Base-by-base conservation (phyloP, 805 yeast species). In the Candida coleopterorum region DNA sequence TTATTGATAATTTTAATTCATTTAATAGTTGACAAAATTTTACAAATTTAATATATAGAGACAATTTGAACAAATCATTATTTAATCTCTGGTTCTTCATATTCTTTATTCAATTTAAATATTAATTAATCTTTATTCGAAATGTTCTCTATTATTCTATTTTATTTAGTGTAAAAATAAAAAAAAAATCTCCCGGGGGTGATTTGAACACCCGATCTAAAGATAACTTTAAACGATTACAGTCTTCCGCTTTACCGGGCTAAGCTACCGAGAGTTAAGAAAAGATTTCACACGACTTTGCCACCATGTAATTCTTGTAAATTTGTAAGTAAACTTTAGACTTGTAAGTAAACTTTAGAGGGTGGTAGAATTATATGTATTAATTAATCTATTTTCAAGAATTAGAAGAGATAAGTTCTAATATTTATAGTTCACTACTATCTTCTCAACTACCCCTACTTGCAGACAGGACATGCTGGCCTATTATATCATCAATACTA, bases 241-340 rank as follows among this genome's bases (percentile, higher is more conserved):
- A 64, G 71, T 64, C 71, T 65, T 67, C 68, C 70, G 70, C 68
- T 66, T 64, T 63, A 68, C 70, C 71, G 62, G 62, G 62, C 70
- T 65, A 62, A 67, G 70, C 70, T 66, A 64, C 68, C 69, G 57
- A 52, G 70, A 62, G 70, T 35, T 23, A 23, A 22, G 24, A 22
- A 10, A 22, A 10, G 5, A 24, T 10, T 8, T 9, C 28, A 25
- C 28, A 25, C 28, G 28, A 25, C 28, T 25, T 12, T 12, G 4
- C 28, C 28, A 23, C n/a, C n/a, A n/a, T n/a, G n/a, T n/a, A n/a
- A n/a, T n/a, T n/a, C n/a, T n/a, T n/a, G n/a, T n/a, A n/a, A n/a
- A n/a, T n/a, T n/a, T n/a, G n/a, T n/a, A n/a, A n/a, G n/a, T n/a
- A n/a, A n/a, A n/a, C n/a, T n/a, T n/a, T n/a, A n/a, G n/a, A n/a